phyloP scores from a whole-genome alignment of 345 rosid genomes.

The Heritiera littoralis region DNA sequence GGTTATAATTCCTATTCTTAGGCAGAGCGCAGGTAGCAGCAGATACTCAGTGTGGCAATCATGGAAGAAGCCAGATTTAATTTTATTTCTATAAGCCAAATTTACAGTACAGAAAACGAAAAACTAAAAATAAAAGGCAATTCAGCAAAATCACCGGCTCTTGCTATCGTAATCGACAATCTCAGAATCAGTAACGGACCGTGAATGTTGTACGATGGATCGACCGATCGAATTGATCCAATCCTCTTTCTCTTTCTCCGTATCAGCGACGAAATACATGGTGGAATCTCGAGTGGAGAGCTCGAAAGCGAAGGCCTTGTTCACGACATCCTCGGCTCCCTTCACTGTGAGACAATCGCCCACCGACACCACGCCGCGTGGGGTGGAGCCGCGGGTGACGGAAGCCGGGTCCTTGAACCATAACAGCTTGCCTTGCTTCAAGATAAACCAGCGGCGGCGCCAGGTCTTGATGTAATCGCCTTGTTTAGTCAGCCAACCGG shows the following conservation, averaged over 20 bases:
- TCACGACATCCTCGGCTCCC: conserved; percentile 79
- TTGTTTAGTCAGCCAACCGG: conserved; percentile 79
- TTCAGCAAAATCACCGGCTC: conserved; percentile 25
- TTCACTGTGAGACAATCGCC: conserved; percentile 74
- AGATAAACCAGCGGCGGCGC: conserved; percentile 89
- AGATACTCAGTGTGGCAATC: too few species aligned
- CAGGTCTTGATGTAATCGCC: conserved; percentile 86
- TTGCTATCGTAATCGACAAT: conserved; percentile 60
- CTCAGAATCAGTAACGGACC: conserved; percentile 79
- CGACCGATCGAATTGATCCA: conserved; percentile 91
- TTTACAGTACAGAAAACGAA: not conserved
- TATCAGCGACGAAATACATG: conserved; percentile 77
- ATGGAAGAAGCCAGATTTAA: too few species aligned
- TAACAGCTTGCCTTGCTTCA: conserved; percentile 77
- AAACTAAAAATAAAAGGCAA: not conserved
- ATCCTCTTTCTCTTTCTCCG: conserved; percentile 84
- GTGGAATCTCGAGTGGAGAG: conserved; percentile 57
- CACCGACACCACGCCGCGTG: conserved; percentile 74
- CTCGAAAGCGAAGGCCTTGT: conserved; percentile 78
- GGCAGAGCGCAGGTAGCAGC: too few species aligned
- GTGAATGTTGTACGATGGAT: conserved; percentile 78
- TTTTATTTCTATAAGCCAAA: not conserved
- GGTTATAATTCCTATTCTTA: too few species aligned
- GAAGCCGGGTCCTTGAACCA: conserved; percentile 72
- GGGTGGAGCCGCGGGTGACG: conserved; percentile 50